Base-by-base conservation (phyloP, 2,329 filamentous ascomycete species). In the Myrmaecium sp. region DNA sequence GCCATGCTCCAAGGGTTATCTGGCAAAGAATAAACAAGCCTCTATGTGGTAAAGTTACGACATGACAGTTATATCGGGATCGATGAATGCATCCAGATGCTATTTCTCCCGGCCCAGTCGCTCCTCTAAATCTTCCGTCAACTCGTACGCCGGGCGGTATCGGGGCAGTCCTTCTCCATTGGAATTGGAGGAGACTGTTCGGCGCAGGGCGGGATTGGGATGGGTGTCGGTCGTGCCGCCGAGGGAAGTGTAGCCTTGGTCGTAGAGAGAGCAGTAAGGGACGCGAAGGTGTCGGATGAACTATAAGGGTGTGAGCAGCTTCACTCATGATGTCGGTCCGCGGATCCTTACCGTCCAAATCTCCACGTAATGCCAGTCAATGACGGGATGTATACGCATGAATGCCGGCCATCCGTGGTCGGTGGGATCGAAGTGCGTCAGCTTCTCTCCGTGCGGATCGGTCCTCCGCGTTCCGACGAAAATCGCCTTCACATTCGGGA, bases 361-460 rank as follows among this genome's bases (percentile, higher is more conserved):
- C 50, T 95, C 86, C 7, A 71, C 69, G 51, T 94, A 93, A 49
- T 89, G 81, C 89, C 89, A 98, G 53, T 98, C 89, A 44, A 98
- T 84, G 6, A 98, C 79, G 0, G 89, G 86, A 52, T 98, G 83
- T 33, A 95, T 65, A 31, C 89, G 70, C 74, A 95, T 84, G 44
- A 95, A 93, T 22, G 64, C 58, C 18, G 89, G 89, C 89, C 89
- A 98, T 2, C 76, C 83, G 18, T 66, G 60, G 52, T 95, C 89
- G 4, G 89, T 98, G 26, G 65, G 67, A 46, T 92, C 80, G 46
- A 95, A 95, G 52, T 79, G 71, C 20, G 67, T 77, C 41, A 98
- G 51, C 10, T 64, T 60, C 39, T 71, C 73, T 24, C 86, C 82
- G 48, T 95, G 83, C 5, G 89, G 89, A 52, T 98, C 89, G 3